Percentiles rank a stretch among this genome's conserved stretches.
phyloP scores from a whole-genome alignment of 768 basidiomycete genomes.

The Amanita pallidorosea region DNA sequence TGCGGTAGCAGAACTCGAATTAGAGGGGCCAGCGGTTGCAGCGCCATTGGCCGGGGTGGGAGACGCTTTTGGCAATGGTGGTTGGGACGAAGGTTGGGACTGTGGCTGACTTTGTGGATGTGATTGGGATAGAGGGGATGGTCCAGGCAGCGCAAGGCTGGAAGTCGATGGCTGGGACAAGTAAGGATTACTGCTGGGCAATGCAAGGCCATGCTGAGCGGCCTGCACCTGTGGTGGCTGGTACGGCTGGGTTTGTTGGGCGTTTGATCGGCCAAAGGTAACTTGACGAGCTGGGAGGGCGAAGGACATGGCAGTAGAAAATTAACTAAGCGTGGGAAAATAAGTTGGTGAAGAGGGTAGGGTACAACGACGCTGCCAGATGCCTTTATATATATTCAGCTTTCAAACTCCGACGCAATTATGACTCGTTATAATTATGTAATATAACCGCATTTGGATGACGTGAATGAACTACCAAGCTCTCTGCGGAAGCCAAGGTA shows the following conservation, averaged over 20 bases:
- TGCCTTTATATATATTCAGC: slow-evolving; percentile 31
- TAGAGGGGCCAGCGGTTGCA: slow-evolving; percentile 46
- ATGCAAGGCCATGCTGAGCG: slow-evolving; percentile 36
- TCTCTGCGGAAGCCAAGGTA: no score
- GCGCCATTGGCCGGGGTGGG: slow-evolving; percentile 21
- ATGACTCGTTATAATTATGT: slow-evolving; percentile 33
- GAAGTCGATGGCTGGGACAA: slow-evolving; percentile 23
- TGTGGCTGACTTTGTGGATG: slow-evolving; percentile 28
- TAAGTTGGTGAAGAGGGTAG: slow-evolving; percentile 23
- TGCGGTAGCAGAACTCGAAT: slow-evolving; percentile 31
- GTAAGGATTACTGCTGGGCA: slow-evolving; percentile 49
- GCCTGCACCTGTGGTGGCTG: slow-evolving; percentile 32
- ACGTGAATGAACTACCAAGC: no score
- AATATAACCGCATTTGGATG: slow-evolving; percentile 25
- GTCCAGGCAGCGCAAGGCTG: slow-evolving; percentile 38
- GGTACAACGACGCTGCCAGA: slow-evolving; percentile 16
- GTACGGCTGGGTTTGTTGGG: slow-evolving; percentile 27
- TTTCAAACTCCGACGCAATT: slow-evolving; percentile 32
- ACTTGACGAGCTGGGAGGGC: slow-evolving; percentile 72
- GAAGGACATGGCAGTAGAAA: slow-evolving; percentile 36
- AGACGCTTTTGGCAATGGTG: slow-evolving; percentile 11
- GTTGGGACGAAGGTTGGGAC: slow-evolving; percentile 19
- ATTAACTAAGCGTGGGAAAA: slow-evolving; percentile 33
- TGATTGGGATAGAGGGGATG: slow-evolving; percentile 48
- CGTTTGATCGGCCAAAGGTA: slow-evolving; percentile 60